These are phyloP conservation scores for Haplographium delicatum DNA, from an alignment of 495 filamentous ascomycete genomes.

Conservation along the genomic window DNA sequence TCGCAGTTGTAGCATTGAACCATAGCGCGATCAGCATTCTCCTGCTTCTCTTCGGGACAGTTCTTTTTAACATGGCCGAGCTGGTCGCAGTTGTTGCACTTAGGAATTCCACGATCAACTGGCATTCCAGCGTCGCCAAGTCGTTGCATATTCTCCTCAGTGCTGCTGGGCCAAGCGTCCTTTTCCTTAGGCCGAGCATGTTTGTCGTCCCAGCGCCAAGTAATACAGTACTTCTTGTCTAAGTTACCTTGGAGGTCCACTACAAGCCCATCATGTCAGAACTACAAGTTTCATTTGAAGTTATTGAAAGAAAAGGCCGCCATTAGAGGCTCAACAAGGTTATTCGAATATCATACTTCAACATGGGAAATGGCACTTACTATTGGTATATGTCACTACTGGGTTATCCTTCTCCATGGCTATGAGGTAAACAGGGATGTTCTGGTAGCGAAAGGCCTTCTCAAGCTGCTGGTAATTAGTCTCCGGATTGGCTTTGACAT, in stretches of 20 bases:
- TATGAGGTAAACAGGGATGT: slow-evolving; percentile 65
- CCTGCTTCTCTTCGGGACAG: slow-evolving; percentile 55
- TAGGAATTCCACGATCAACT: slow-evolving; percentile 39
- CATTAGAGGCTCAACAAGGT: no score
- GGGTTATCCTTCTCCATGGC: slow-evolving; percentile 62
- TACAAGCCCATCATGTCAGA: slow-evolving; percentile 40
- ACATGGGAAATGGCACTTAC: not conserved
- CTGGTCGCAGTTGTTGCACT: slow-evolving; percentile 38
- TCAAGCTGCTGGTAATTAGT: slow-evolving; percentile 70
- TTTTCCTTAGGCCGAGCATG: slow-evolving; percentile 56
- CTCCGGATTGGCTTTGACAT: slow-evolving; percentile 65
- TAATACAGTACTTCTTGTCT: slow-evolving; percentile 68
- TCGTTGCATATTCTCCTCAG: slow-evolving; percentile 70
- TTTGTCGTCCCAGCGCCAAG: slow-evolving; percentile 58
- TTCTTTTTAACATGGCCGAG: slow-evolving; percentile 64
- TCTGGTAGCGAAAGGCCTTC: slow-evolving; percentile 59
- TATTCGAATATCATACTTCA: not conserved
- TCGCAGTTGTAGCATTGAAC: slow-evolving; percentile 76
- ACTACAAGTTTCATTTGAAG: no score
- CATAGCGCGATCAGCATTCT: slow-evolving; percentile 38
- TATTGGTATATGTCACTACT: slow-evolving; percentile 52
- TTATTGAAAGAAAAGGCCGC: no score
- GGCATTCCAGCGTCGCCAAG: slow-evolving; percentile 66
- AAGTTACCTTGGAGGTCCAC: slow-evolving; percentile 78
- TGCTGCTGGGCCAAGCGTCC: slow-evolving; percentile 56